Evolutionary conservation across 345 rosid species (phyloP).

Genomic region (Ceriops zippeliana): DNA sequence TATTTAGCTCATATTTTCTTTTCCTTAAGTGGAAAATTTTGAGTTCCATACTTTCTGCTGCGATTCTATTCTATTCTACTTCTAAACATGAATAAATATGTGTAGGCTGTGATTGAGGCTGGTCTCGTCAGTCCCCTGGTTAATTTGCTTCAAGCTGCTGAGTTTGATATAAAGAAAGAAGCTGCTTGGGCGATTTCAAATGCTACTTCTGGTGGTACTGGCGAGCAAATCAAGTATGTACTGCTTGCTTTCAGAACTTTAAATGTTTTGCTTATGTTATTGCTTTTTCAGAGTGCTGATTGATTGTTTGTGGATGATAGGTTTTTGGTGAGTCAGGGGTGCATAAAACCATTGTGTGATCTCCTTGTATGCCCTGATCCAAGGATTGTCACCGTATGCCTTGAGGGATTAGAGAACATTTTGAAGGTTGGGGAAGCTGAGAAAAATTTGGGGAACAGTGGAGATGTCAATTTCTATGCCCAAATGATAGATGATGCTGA

Average conservation of each 20-base stretch:
- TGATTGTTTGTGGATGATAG: slow-evolving; percentile 9
- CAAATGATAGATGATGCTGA: slow-evolving; percentile 20
- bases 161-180: slow-evolving; percentile 34
- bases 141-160: slow-evolving; percentile 26
- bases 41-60: not conserved
- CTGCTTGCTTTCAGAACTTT: not conserved
- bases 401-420: slow-evolving; percentile 29
- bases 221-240: slow-evolving; percentile 22
- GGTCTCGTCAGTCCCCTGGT: slow-evolving; percentile 19
- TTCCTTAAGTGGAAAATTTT: not conserved
- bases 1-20: too few relatives aligned
- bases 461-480: slow-evolving; percentile 18
- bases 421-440: slow-evolving; percentile 27
- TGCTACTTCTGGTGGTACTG: slow-evolving; percentile 27
- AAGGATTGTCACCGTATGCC: slow-evolving; percentile 28
- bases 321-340: slow-evolving; percentile 25
- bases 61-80: not conserved
- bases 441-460: slow-evolving; percentile 16
- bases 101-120: slow-evolving; percentile 24
- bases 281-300: not conserved
- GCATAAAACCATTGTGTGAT: slow-evolving; percentile 30
- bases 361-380: slow-evolving; percentile 34
- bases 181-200: slow-evolving; percentile 36
- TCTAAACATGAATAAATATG: not conserved
- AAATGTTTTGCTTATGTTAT: not conserved